Evolutionary conservation across 225 moss, liverwort and hornwort species (phyloP).

Genomic region (Thuidium tamariscinum): DNA sequence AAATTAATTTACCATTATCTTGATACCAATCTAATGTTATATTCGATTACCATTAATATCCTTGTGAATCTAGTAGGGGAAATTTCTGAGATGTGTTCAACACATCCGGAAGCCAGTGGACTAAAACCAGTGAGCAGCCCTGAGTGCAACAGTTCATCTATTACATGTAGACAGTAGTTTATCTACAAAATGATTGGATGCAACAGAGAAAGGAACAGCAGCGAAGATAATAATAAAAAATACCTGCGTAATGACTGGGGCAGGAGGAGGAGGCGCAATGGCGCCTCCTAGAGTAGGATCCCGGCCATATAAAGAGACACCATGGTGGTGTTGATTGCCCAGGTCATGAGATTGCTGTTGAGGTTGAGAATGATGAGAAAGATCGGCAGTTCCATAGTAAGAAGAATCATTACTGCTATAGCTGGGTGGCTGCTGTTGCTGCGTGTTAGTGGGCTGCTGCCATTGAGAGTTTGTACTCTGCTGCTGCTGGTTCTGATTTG

Average conservation of each 20-base stretch:
- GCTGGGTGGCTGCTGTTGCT: constrained; percentile 56
- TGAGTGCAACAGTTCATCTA: background rate
- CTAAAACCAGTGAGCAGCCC: background rate
- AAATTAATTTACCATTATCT: background rate
- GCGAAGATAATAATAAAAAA: background rate
- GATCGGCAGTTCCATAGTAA: constrained; percentile 71
- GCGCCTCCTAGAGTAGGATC: constrained; percentile 82
- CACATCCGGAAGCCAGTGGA: background rate
- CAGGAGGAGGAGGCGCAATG: constrained; percentile 89
- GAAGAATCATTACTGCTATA: constrained; percentile 44
- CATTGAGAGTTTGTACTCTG: constrained; percentile 66
- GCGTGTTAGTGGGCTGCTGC: constrained; percentile 58
- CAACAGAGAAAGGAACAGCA: background rate
- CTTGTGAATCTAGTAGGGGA: background rate
- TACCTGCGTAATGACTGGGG: constrained; percentile 97
- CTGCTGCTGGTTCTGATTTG: constrained; percentile 70
- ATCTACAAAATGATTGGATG: background rate
- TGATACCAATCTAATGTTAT: background rate
- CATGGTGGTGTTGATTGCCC: constrained; percentile 83
- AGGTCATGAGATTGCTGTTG: constrained; percentile 71
- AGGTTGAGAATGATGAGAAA: constrained; percentile 73
- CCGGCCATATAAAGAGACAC: constrained; percentile 87
- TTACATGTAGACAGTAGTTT: background rate
- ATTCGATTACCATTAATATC: background rate
- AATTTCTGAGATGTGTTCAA: background rate